Percentiles rank a stretch among this genome's conserved stretches.
These are phyloP conservation scores for Zoysia pacifica DNA, from an alignment of 176 grass and related monocot genomes.

Conservation along the genomic window DNA sequence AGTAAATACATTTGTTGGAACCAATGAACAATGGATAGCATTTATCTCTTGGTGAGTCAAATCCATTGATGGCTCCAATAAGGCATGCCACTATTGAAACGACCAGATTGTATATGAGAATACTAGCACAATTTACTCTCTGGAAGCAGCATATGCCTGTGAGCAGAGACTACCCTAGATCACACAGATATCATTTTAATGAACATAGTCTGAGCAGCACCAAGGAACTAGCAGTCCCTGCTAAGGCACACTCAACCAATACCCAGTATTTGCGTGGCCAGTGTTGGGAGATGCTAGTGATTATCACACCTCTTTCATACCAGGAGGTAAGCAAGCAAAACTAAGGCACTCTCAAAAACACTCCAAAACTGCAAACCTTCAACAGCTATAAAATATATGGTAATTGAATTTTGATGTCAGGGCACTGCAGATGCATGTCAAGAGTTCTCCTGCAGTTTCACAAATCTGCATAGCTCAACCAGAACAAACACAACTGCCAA, in stretches of 20 bases:
- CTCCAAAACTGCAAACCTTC: constrained; percentile 27
- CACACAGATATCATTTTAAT: constrained; percentile 29
- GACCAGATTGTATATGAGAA: constrained; percentile 15
- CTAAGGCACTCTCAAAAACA: constrained; percentile 20
- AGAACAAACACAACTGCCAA: constrained; percentile 24
- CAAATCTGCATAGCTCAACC: constrained; percentile 40
- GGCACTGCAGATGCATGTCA: constrained; percentile 23
- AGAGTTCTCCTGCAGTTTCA: constrained; percentile 33
- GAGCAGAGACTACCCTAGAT: constrained; percentile 42
- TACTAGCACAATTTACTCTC: constrained; percentile 34
- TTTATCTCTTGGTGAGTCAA: constrained; percentile 23
- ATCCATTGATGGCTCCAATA: constrained; percentile 20
- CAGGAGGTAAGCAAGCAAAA: constrained; percentile 19
- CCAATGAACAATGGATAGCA: constrained; percentile 17
- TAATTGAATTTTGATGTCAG: constrained; percentile 13
- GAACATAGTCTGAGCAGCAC: background rate
- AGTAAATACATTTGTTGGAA: background rate
- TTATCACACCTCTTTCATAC: constrained; percentile 26
- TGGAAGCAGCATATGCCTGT: constrained; percentile 21
- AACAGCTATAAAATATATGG: constrained; percentile 28
- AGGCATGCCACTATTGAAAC: constrained; percentile 17
- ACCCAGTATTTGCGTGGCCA: constrained; percentile 12
- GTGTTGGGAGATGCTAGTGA: constrained; percentile 13
- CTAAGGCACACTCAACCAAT: constrained; percentile 10
- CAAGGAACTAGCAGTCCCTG: constrained; percentile 16